phyloP scores from a whole-genome alignment of 768 basidiomycete species.

The Auricularia heimuer region DNA sequence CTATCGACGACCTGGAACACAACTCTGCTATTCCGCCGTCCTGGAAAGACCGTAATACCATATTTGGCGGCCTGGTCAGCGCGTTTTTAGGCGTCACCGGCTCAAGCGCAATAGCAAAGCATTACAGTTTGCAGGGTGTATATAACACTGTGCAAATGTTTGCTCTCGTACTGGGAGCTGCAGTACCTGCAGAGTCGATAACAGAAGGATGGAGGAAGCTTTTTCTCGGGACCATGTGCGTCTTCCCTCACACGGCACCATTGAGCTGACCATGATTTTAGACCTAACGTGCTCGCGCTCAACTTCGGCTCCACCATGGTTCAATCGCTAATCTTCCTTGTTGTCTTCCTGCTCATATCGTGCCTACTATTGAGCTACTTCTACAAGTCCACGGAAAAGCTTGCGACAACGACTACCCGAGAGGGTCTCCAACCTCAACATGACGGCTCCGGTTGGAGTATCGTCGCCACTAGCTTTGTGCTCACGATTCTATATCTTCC shows the following conservation, averaged over 20 bases:
- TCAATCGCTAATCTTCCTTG: conserved; percentile 50
- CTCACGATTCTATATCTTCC: conserved; percentile 66
- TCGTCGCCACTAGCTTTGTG: conserved; percentile 54
- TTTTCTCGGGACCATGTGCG: conserved; percentile 61
- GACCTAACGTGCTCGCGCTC: conserved; percentile 65
- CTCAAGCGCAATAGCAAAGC: conserved; percentile 56
- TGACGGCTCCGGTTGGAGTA: conserved; percentile 35
- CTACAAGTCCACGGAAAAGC: conserved; percentile 36
- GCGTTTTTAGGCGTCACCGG: conserved; percentile 48
- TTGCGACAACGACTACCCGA: conserved; percentile 30
- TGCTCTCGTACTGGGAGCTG: conserved; percentile 56
- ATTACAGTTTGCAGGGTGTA: conserved; percentile 62
- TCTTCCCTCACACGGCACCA: conserved; percentile 1
- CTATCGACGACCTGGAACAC: conserved; percentile 50
- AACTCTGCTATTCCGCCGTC: conserved; percentile 38
- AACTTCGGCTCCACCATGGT: conserved; percentile 57
- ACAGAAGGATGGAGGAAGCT: conserved; percentile 45
- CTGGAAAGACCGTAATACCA: conserved; percentile 46
- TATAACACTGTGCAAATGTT: conserved; percentile 63
- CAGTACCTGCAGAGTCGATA: conserved; percentile 34
- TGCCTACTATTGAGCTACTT: conserved; percentile 50
- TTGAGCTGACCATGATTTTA: conserved; percentile 17
- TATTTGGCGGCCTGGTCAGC: conserved; percentile 39
- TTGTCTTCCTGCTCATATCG: conserved; percentile 46
- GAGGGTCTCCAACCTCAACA: conserved; percentile 47